Base-by-base conservation (phyloP, 2,329 filamentous ascomycete genomes). In the Periconia digitata region DNA sequence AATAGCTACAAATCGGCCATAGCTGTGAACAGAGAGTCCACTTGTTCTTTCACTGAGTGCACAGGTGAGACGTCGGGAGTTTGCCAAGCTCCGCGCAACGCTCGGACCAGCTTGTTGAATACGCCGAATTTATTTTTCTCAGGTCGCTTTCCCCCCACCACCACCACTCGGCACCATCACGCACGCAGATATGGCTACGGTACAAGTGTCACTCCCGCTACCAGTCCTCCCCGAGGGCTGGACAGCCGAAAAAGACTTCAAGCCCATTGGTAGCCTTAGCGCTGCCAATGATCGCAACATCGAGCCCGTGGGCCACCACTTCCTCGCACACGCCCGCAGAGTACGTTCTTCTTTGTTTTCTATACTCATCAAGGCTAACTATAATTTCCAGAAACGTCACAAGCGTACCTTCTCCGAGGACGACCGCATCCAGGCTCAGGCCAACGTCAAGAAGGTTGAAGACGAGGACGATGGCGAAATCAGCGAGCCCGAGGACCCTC, bases 381-480 rank as follows among this genome's bases (percentile, higher is more conserved):
- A 21, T 22, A 8, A 12, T 44, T 39, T 65, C 46, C 55, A 84
- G 77, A 84, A 82, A 76, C 88, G 92, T 58, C 92, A 97, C 77
- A 90, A 95, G 80, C 91, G 94, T 69, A 99, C 94, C 43, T 99
- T 99, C 77, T 95, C 90, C 67, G 92, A 99, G 77, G 94, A 99
- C 76, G 94, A 99, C 74, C 89, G 92, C 59, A 95, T 99, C 70
- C 90, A 96, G 79, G 94, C 94, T 41, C 89, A 95, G 75, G 86
- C 95, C 74, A 91, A 87, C 61, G 91, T 92, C 69, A 96, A 95
- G 85, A 96, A 95, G 75, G 85, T 95, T 46, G 92, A 97, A 75
- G 89, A 94, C 56, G 89, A 90, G 46, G 90, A 96, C 49, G 86
- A 86, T 55, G 89, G 87, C 66, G 92, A 97, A 53, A 90, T 95